Evolutionary conservation across 306 rosid genomes (phyloP).

Genomic region (Cucurbita argyrosperma): DNA sequence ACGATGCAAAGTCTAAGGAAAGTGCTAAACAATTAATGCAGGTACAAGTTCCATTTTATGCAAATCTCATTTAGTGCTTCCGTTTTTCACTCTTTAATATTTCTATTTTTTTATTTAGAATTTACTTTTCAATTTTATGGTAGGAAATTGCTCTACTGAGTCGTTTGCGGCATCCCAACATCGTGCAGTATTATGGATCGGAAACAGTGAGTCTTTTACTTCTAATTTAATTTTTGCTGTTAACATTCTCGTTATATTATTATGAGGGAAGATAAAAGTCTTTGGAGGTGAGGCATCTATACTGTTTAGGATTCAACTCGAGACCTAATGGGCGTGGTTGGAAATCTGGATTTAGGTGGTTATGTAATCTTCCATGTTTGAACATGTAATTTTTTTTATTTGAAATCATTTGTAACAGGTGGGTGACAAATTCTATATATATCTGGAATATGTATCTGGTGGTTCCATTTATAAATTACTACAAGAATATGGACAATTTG

Average conservation of each 20-base stretch:
- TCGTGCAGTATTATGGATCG: constrained; percentile 90
- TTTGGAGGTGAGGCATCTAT: neutral
- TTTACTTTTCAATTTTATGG: constrained; percentile 5
- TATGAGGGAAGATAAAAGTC: neutral
- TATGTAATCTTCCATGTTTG: neutral
- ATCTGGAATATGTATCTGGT: constrained; percentile 93
- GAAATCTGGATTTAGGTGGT: neutral
- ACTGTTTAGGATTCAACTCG: neutral
- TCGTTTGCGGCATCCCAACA: constrained; percentile 91
- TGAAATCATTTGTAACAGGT: constrained; percentile 44
- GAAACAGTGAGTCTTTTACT: constrained; percentile 52
- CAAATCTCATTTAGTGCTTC: neutral
- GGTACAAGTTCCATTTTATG: constrained; percentile 27
- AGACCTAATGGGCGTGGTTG: neutral
- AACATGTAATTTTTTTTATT: constrained; percentile 7
- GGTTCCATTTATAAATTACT: constrained; percentile 95
- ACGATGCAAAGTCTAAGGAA: constrained; percentile 93
- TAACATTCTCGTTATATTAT: neutral
- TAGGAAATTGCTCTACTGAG: constrained; percentile 90
- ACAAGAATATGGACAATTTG: constrained; percentile 82
- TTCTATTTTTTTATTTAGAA: constrained; percentile 16
- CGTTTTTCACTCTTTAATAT: constrained; percentile 2
- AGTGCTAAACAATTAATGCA: constrained; percentile 89
- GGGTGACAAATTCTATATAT: constrained; percentile 76
- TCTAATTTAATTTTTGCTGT: neutral